phyloP scores from a whole-genome alignment of 768 basidiomycete species.

The Pholiota microspora region DNA sequence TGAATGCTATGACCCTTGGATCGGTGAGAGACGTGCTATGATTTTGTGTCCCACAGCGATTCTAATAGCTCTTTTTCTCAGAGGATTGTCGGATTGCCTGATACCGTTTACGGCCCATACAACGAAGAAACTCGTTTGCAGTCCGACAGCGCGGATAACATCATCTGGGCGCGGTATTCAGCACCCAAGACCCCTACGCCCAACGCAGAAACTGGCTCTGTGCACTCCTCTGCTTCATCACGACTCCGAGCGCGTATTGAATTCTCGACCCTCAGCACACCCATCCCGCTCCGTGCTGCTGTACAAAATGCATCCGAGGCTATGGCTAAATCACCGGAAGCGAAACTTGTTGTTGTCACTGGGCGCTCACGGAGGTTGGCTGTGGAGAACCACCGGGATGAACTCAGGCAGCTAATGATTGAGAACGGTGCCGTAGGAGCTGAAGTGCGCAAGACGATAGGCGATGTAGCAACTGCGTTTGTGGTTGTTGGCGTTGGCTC shows the following conservation, averaged over 20 bases:
- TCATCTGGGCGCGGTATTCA: conserved; percentile 69
- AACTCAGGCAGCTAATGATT: conserved; percentile 63
- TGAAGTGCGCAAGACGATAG: conserved; percentile 80
- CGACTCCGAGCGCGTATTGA: conserved; percentile 53
- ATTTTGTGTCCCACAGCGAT: not conserved
- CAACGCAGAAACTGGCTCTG: conserved; percentile 11
- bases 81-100: conserved; percentile 46
- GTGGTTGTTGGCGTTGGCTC: conserved; percentile 57
- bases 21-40: conserved; percentile 36
- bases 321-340: conserved; percentile 8
- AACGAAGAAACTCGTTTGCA: conserved; percentile 67
- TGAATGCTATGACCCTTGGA: conserved; percentile 41
- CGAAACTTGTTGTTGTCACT: conserved; percentile 54
- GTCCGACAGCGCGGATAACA: conserved; percentile 82
- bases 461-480: conserved; percentile 80
- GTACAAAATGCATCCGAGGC: conserved; percentile 40
- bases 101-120: conserved; percentile 68
- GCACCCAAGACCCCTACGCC: conserved; percentile 13
- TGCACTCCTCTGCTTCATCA: conserved; percentile 16
- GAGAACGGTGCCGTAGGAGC: conserved; percentile 51
- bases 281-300: conserved; percentile 58
- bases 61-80: conserved; percentile 7
- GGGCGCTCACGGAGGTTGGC: conserved; percentile 78
- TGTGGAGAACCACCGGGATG: conserved; percentile 67
- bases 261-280: conserved; percentile 57